These are phyloP conservation scores for Pezicula carpinea DNA, from an alignment of 2,329 filamentous ascomycete genomes.

Conservation along the genomic window DNA sequence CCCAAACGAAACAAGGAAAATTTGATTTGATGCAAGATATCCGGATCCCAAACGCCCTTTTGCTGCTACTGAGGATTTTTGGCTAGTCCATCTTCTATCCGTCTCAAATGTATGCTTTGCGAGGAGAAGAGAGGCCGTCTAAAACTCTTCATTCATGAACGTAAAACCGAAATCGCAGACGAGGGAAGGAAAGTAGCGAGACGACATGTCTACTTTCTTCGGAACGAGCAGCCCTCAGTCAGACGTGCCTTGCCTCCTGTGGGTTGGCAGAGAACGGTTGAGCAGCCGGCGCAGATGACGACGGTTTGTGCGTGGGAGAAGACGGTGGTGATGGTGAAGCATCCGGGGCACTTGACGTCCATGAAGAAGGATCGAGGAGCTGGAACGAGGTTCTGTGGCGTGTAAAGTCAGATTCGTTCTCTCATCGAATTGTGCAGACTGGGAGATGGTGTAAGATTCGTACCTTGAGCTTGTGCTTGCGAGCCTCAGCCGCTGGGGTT, in stretches of 20 bases:
- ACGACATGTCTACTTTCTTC: conserved; percentile 85
- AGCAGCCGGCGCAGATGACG: conserved; percentile 99
- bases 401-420: conserved; percentile 14
- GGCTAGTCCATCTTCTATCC: conserved; percentile 69
- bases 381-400: conserved; percentile 78
- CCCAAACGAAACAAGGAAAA: conserved; percentile 33
- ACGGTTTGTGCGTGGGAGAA: conserved; percentile 99
- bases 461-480: conserved; percentile 99
- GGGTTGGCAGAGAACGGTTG: conserved; percentile 98
- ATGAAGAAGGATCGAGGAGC: conserved; percentile 99
- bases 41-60: conserved; percentile 71
- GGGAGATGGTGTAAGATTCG: conserved; percentile 25
- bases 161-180: conserved; percentile 19
- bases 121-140: conserved; percentile 22
- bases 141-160: conserved; percentile 26
- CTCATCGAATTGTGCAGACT: conserved; percentile 4
- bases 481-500: conserved; percentile 92
- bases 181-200: conserved; percentile 36
- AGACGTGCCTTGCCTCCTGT: conserved; percentile 98
- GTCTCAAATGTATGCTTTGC: conserved; percentile 47
- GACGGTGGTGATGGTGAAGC: conserved; percentile 99
- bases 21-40: conserved; percentile 71
- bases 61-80: conserved; percentile 52
- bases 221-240: conserved; percentile 99
- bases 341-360: conserved; percentile 99